A percentile compares a stretch with the other conserved stretches of the same genome.
These are phyloP conservation scores for Kwoniella bestiolae DNA, from an alignment of 768 basidiomycete species.

Conservation along the genomic window DNA sequence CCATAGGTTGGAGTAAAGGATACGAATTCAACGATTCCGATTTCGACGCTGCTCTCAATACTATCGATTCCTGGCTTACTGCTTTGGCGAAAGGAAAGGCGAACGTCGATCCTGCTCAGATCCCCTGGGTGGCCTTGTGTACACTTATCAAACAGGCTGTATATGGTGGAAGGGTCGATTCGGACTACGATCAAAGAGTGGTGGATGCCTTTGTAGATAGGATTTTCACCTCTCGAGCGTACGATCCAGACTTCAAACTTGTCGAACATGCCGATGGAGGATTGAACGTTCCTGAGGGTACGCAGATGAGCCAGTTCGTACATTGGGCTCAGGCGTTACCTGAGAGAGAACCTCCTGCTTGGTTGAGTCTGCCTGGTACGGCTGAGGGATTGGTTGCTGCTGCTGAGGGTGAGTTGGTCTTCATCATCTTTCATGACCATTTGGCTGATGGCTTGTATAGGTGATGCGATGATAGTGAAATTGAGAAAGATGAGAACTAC, in stretches of 20 bases:
- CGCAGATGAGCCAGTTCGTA: constrained; percentile 86
- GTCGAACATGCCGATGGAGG: constrained; percentile 64
- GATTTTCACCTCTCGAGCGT: constrained; percentile 83
- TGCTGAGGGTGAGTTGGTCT: constrained; percentile 72
- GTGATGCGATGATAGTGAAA: constrained; percentile 69
- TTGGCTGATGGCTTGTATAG: constrained; percentile 14
- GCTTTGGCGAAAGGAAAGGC: constrained; percentile 80
- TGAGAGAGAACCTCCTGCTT: constrained; percentile 89
- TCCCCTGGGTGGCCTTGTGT: constrained; percentile 95
- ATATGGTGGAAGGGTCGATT: constrained; percentile 91
- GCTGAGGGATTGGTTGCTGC: constrained; percentile 90
- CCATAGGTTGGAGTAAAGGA: constrained; percentile 92
- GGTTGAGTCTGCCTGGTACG: constrained; percentile 89
- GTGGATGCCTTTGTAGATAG: constrained; percentile 90
- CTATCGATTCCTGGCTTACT: constrained; percentile 88
- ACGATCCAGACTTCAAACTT: constrained; percentile 90
- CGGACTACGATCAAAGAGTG: constrained; percentile 90
- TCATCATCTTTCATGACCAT: not conserved
- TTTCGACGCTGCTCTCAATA: constrained; percentile 86
- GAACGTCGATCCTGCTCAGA: constrained; percentile 86
- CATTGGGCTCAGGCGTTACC: constrained; percentile 87
- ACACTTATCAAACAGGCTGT: constrained; percentile 93
- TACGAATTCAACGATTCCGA: constrained; percentile 99
- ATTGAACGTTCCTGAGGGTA: constrained; percentile 83
- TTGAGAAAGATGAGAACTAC: constrained; percentile 84